A percentile compares a stretch with the other conserved stretches of the same genome.
Conservation (phyloP, 768 basidiomycete species). For the Tulasnella sp. region DNA sequence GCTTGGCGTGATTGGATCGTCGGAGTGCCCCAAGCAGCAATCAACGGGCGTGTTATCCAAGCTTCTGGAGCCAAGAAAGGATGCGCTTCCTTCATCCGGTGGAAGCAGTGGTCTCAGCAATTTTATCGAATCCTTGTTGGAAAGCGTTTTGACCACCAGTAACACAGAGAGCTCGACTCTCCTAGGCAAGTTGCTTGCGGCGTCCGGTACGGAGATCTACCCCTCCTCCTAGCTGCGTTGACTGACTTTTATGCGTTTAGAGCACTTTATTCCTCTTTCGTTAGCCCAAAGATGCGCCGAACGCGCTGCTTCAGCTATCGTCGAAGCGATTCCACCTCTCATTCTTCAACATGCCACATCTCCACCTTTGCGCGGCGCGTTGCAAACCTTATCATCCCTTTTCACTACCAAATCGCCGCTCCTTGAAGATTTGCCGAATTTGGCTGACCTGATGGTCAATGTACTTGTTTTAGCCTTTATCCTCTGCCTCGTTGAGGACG, state of each 20-base stretch:
- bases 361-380: not conserved
- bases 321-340: not conserved
- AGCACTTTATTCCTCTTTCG: not conserved
- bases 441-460: not conserved
- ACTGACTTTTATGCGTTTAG: not conserved
- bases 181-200: not conserved
- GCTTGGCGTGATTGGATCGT: not conserved
- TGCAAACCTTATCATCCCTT: not conserved
- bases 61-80: not conserved
- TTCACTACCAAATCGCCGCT: constrained; percentile 2
- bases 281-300: not conserved
- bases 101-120: not conserved
- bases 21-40: not conserved
- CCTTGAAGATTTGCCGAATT: not conserved
- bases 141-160: not conserved
- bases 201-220: not conserved
- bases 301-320: not conserved
- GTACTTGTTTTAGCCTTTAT: not conserved
- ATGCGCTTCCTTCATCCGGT: not conserved
- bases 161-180: not conserved
- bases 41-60: not conserved
- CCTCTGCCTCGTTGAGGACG: not conserved
- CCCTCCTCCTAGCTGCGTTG: not conserved
- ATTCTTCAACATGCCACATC: not conserved
- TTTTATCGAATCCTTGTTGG: not conserved